Base-by-base conservation (phyloP, 169 alveolate genomes). In the Plasmodium fragile region DNA sequence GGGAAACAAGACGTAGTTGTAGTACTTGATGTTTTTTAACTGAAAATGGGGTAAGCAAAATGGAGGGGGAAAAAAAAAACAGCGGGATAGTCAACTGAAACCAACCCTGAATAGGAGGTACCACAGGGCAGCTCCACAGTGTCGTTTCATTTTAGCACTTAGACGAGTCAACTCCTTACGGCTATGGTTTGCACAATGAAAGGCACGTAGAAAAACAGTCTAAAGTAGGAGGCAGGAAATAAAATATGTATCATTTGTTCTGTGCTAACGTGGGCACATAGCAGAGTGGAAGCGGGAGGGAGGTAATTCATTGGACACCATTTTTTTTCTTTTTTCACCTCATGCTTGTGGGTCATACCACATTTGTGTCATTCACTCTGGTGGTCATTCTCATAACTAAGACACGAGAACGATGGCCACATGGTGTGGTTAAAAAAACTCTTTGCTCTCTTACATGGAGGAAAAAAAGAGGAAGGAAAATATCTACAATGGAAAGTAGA, bases 101-200 rank as follows among this genome's bases (percentile, higher is more conserved):
- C 32, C 10, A 36, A 8, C 4, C 59, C 41, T 11, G 59, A 32
- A 53, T 13, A 8, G 39, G 34, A 34, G 70, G 43, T 3, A 52
- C 32, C 13, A 30, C 49, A 45, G 77, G 39, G 28, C 39, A 49
- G 8, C 59, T 30, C 59, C 69, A 32, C 78, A 28, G 53, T 84
- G n/a, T 32, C 16, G 32, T 52, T 65, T 78, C 49, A 43, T 13
- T 77, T 89, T 53, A 11, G 30, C 28, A 22, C 30, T 18, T 53
- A 13, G 10, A 25, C 7, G 16, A 32, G 55, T 81, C 3, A 18
- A 25, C 32, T 81, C 32, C 28, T 81, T 79, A 89, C 94, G 10
- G 82, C 87, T 89, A 89, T 78, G 25, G 90, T 78, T 69, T 89
- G 94, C 11, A 89, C 80, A 45, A 89, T 89, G 77, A 79, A 89